Evolutionary conservation across 2,329 filamentous ascomycete genomes (phyloP), one percentile per base, ranked within the genome.

Genomic region (Monosporascus sp.): DNA sequence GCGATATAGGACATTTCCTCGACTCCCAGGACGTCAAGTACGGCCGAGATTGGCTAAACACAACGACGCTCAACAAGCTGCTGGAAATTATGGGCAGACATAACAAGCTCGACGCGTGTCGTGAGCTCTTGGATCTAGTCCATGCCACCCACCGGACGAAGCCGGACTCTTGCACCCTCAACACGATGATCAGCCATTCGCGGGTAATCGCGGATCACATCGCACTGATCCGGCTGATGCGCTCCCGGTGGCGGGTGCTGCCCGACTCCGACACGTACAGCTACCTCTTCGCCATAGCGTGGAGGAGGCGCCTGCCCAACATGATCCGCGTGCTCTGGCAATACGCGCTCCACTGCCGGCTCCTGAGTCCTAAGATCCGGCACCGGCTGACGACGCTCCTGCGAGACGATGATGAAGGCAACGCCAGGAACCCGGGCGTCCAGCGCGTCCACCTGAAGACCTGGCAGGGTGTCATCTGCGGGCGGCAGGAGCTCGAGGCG

Each of bases 311-410:
- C 5, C 56, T 54, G 47, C 65, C 66, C 22, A 69, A 69, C 46
- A 60, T 64, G 62, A 58, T 68, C 38, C 59, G 62, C 27, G 65
- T 69, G 3, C 50, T 67, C 38, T 68, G 61, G 62, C 62, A 61
- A 44, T 68, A 68, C 52, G 54, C 58, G 7, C 57, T 45, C n/a
- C 58, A 62, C 25, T 49, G 54, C 2, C 50, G 46, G 15, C 37
- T 43, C 25, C 57, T 58, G 5, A 56, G 27, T 18, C 49, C 54
- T 11, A 57, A 59, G 27, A 62, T 67, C 60, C 56, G 60, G n/a
- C 44, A 57, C 27, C 48, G n/a, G 7, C 49, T 68, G 15, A 55
- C 54, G 8, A 52, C 27, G 17, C 52, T 68, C n/a, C 48, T 63
- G 22, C 44, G 18, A 7, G 39, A 56, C 7, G 22, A 50, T 6